Evolutionary conservation across 2,329 filamentous ascomycete genomes (phyloP), one percentile per base, ranked within the genome.

Genomic region (Beauveria caledonica): DNA sequence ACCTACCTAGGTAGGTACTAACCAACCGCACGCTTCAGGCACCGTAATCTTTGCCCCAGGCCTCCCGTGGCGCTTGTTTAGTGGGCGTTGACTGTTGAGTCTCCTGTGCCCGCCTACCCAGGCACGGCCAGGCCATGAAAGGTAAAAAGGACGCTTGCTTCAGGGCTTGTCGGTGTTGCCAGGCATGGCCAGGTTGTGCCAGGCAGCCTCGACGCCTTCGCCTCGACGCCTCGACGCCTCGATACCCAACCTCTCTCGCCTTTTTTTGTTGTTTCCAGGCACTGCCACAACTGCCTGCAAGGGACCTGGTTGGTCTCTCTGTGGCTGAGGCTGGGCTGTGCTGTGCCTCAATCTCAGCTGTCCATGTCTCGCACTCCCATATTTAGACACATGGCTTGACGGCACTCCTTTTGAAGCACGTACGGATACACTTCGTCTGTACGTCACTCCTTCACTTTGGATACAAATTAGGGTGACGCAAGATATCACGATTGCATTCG

Each of bases 281-380:
- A 21, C 44, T 13, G 44, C 23, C 21, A n/a, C 21, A 23, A 19
- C 39, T 45, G 27, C 40, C 40, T 46, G 23, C 40, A 55, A 44
- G 21, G 50, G 15, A 52, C 27, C 19, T 15, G 45, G 44, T 33
- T 50, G 36, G 21, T 21, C 55, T 19, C 11, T 19, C 19, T 50
- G 55, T 50, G 55, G 55, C 55, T 58, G 55, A 23, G 55, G 55
- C 44, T 23, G 45, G 45, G 55, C 45, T 58, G 45, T 58, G 55
- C 55, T 58, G 29, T 58, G 6, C 42, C 27, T 57, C 46, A 29
- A 29, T 3, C n/a, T 39, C 42, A 48, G 42, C 40, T 57, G 39
- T 27, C 53, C 40, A 19, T 36, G 25, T 56, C 53, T 56, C 27
- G 53, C 27, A 13, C 11, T 36, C 33, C 33, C 33, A 36, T 36